Evolutionary conservation across 805 yeast genomes (phyloP), one percentile per base, ranked within the genome.

Genomic region (Yamadazyma endophytica): DNA sequence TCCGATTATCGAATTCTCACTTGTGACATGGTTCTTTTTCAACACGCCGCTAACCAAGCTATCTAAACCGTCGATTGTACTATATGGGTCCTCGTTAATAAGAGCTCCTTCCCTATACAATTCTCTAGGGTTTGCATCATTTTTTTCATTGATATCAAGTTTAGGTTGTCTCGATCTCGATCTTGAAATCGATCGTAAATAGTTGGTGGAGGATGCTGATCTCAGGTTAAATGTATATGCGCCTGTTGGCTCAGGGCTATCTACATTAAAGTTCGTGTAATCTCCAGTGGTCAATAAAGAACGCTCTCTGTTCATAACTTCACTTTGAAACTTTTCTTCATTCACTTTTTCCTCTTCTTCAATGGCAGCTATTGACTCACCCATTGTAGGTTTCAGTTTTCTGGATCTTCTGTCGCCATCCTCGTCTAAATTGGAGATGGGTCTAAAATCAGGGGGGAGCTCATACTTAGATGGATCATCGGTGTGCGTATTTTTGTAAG

Each of bases 151-250:
- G 14, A 34, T 24, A 16, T 39, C 40, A 4, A 21, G 32, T 12
- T 31, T 26, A 17, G 54, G 51, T 17, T 61, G 64, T 52, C 82
- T 66, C 6, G 82, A 74, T 46, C 83, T 63, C 1, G 83, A 77
- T 52, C 83, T 64, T 1, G 84, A 78, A 26, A 78, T 75, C 1
- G 82, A 73, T 43, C 88, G 70, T 41, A 82, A 61, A 48, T 79
- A 82, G 37, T 74, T 63, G 24, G 72, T 54, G 0, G 78, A 70
- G 1, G 68, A 47, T 11, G 29, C 18, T 9, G 40, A 33, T 49
- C 82, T 62, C 1, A 82, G 76, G 22, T 75, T 74, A 2, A 80
- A 74, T 43, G 86, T 69, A 40, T 81, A 61, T 46, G 79, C 81
- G 35, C 73, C 61, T 20, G 73, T 50, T 2, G 78, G 70, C 12